phyloP scores from a whole-genome alignment of 164 flowering plant species.

The Magnolia kwangsiensis region DNA sequence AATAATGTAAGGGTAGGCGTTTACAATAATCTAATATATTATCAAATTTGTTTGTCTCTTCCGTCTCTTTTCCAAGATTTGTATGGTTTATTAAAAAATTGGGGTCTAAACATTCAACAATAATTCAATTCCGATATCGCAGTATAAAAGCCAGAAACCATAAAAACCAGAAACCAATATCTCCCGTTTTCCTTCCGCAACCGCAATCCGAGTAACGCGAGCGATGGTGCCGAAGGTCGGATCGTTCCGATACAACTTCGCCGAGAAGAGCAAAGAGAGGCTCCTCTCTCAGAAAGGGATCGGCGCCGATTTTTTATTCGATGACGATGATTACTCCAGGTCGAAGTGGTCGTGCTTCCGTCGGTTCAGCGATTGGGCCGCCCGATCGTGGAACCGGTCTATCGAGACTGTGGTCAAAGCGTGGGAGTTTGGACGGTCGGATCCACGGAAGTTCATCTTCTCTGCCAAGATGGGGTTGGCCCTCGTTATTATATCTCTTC shows the following conservation, averaged over 20 bases:
- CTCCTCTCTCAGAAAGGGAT: conserved; percentile 21
- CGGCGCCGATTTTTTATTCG: conserved; percentile 30
- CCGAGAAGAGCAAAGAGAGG: conserved; percentile 30
- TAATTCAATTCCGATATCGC: too few species aligned
- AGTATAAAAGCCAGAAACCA: too few species aligned
- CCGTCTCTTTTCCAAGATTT: too few species aligned
- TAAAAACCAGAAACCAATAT: too few species aligned
- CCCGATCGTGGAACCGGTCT: conserved; percentile 5
- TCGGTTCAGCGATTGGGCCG: conserved; percentile 15
- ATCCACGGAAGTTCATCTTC: conserved; percentile 62
- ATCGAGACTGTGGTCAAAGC: conserved; percentile 24
- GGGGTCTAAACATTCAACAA: too few species aligned
- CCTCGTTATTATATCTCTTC: conserved; percentile 48
- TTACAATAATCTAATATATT: too few species aligned
- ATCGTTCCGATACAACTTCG: conserved; percentile 25
- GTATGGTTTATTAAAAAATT: too few species aligned
- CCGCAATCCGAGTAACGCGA: background rate
- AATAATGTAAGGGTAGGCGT: too few species aligned
- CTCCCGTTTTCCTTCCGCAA: too few species aligned
- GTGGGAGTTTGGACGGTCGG: conserved; percentile 55
- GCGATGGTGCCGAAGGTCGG: conserved; percentile 20
- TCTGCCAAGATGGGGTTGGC: conserved; percentile 73
- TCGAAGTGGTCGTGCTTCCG: conserved; percentile 20
- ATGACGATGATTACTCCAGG: background rate
- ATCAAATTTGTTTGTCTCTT: too few species aligned